These are phyloP conservation scores for Neurospora pannonica DNA, from an alignment of 495 filamentous ascomycete species.

Conservation along the genomic window DNA sequence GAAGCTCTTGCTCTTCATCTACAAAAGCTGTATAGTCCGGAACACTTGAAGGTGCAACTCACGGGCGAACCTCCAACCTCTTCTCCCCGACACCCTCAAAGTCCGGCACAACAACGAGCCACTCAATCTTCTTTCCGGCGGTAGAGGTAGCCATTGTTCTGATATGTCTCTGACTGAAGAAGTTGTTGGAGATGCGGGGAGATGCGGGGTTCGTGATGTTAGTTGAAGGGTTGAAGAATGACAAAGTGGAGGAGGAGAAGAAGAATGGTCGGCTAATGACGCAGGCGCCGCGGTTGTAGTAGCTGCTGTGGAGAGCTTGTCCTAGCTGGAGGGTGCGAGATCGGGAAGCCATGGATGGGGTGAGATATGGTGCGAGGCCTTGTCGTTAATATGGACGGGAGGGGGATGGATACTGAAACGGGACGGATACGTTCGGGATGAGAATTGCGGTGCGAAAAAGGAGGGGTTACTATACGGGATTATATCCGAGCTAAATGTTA, in stretches of 20 bases:
- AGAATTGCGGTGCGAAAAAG: not conserved
- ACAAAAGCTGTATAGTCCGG: too few relatives aligned
- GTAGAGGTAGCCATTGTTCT: constrained; percentile 32
- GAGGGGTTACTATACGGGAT: not conserved
- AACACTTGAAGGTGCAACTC: constrained; percentile 23
- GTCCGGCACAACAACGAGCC: constrained; percentile 80
- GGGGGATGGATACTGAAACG: not conserved
- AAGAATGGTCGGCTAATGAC: not conserved
- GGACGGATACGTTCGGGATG: not conserved
- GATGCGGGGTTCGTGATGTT: not conserved
- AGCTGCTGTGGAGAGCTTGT: not conserved
- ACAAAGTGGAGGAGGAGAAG: not conserved
- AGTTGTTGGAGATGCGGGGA: not conserved
- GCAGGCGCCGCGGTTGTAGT: not conserved
- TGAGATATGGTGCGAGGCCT: too few relatives aligned
- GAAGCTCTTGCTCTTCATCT: not conserved
- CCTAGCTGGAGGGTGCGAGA: not conserved
- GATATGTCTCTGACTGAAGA: not conserved
- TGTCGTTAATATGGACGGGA: too few relatives aligned
- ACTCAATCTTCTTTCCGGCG: constrained; percentile 55
- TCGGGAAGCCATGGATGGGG: not conserved
- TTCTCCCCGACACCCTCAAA: constrained; percentile 53
- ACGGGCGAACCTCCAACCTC: constrained; percentile 65
- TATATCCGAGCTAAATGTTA: not conserved
- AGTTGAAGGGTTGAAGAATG: not conserved